Evolutionary conservation across 345 rosid genomes (phyloP), one percentile per base, ranked within the genome.

Genomic region (Melaleuca quinquenervia): DNA sequence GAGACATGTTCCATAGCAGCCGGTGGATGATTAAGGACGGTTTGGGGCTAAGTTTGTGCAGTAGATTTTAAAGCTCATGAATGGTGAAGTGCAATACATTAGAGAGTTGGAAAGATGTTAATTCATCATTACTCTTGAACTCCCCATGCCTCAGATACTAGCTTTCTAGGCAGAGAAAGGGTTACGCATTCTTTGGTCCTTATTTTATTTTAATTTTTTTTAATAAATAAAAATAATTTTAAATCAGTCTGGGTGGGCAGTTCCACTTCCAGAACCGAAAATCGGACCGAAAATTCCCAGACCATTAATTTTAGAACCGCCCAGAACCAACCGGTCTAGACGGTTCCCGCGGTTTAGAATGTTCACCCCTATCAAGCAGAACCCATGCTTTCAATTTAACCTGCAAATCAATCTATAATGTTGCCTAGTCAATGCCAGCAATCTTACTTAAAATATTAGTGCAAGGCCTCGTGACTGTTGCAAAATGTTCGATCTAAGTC

Each of bases 1-100:
- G 95, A 85, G 99, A 97, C 90, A 97, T 96, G 98, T 97, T 97
- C 90, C 94, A 94, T 70, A 89, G 94, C 90, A 94, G 93, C 88
- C 91, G 90, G 87, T 96, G 98, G 98, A 88, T 87, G 85, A 95
- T 92, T 52, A 96, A 93, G 82, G 98, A 97, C 87, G 98, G 98
- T n/a, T 86, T 97, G 83, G 98, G 98, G 78, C 92, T 96, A 89
- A 94, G 98, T 92, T 91, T 95, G 93, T 95, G 98, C 95, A 86
- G 92, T 96, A 92, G 93, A 96, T 97, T 82, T 88, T 96, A 55
- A 97, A 95, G 94, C 94, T 93, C 83, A 94, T 96, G 98, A 91
- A 91, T 84, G 98, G 99, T 84, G 96, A 96, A 87, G 96, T 97
- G 85, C 98, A 96, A 88, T 97, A 97, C 82, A 94, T 96, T 85